Conservation (phyloP, 192 early-diverging fungal species). For the Coemansia umbellata region DNA sequence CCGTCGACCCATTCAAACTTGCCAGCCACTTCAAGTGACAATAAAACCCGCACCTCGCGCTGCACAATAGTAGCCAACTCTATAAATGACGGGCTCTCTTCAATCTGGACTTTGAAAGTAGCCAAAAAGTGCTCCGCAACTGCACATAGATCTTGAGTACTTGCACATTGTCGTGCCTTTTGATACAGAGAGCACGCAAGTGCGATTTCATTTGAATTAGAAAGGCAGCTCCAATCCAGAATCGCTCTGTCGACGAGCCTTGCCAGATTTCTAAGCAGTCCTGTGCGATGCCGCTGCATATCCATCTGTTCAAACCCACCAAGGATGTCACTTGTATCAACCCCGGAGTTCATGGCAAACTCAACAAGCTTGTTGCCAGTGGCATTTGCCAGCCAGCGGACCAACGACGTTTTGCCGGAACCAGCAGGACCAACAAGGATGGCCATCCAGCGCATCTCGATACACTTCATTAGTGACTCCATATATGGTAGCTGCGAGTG, state of each 20-base stretch:
- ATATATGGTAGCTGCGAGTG: slow-evolving; percentile 62
- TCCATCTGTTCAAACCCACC: slow-evolving; percentile 99
- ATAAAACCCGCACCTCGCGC: slow-evolving; percentile 2
- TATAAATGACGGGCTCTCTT: neutral
- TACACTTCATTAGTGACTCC: slow-evolving; percentile 79
- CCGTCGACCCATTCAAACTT: slow-evolving; percentile 98
- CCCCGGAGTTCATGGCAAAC: slow-evolving; percentile 92
- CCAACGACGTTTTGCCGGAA: slow-evolving; percentile 84
- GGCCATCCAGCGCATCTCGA: slow-evolving; percentile 89
- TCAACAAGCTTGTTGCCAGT: slow-evolving; percentile 84
- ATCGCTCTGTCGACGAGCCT: slow-evolving; percentile 6
- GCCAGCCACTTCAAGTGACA: slow-evolving; percentile 56
- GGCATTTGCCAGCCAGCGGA: slow-evolving; percentile 75
- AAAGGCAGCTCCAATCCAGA: neutral
- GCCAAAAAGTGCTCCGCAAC: slow-evolving; percentile 6
- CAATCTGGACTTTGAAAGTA: neutral
- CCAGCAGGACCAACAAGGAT: slow-evolving; percentile 82
- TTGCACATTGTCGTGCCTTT: neutral
- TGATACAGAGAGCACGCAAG: neutral
- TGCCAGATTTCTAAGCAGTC: neutral
- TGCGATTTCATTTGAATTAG: neutral
- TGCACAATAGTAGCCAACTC: neutral
- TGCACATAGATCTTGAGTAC: slow-evolving; percentile 4
- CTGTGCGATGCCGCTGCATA: slow-evolving; percentile 60
- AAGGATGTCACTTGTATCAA: slow-evolving; percentile 92